Evolutionary conservation across 495 filamentous ascomycete species (phyloP).

Genomic region (Trichoderma asperelloides): DNA sequence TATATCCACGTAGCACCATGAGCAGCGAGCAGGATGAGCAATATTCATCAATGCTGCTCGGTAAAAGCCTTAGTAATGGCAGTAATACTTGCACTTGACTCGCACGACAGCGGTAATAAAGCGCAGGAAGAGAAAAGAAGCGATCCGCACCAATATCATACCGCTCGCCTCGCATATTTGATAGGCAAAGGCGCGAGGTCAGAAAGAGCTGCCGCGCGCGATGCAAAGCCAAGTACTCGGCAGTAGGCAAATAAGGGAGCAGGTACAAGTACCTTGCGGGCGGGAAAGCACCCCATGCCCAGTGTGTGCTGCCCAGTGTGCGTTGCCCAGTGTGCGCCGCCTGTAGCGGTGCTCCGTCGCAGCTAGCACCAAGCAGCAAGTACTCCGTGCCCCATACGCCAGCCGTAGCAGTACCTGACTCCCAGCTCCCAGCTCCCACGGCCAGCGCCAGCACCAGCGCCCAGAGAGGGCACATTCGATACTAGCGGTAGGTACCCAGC

Average conservation of each 20-base stretch:
- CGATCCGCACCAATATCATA: too few species aligned
- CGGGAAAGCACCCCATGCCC: not conserved
- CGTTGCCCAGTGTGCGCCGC: conserved; percentile 2
- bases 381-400: not conserved
- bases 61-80: too few species aligned
- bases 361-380: not conserved
- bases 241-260: not conserved
- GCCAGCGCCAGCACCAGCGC: not conserved
- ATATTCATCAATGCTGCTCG: too few species aligned
- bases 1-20: too few species aligned
- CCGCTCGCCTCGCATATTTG: too few species aligned
- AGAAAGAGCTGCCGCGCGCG: too few species aligned
- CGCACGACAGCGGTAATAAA: too few species aligned
- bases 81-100: too few species aligned
- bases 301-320: conserved; percentile 1
- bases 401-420: not conserved
- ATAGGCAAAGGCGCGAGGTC: too few species aligned
- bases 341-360: not conserved
- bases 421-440: not conserved
- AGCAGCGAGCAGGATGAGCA: too few species aligned
- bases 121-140: too few species aligned
- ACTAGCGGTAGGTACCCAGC: not conserved
- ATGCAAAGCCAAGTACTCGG: not conserved
- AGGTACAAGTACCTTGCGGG: not conserved
- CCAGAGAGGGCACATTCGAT: not conserved